phyloP scores from a whole-genome alignment of 2,329 filamentous ascomycete genomes.

The Colletotrichum sublineola region DNA sequence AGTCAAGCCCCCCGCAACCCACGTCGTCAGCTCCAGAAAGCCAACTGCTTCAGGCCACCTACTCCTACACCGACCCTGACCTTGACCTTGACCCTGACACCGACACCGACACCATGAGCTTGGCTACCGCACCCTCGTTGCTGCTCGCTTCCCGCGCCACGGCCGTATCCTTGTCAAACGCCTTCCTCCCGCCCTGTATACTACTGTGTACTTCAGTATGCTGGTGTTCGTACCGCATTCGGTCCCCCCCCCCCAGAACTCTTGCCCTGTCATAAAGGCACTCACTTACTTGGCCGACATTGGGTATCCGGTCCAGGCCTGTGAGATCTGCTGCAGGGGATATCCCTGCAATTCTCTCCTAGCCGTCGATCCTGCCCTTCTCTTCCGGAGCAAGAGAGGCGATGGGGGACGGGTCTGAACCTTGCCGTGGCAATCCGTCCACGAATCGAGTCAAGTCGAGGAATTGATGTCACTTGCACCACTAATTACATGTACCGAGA shows the following conservation, averaged over 20 bases:
- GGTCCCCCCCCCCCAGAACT: not conserved
- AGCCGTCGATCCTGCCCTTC: slow-evolving; percentile 39
- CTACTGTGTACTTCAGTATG: too few species aligned
- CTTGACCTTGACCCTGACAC: not conserved
- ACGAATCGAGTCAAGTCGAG: not conserved
- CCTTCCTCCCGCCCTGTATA: not conserved
- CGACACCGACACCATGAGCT: not conserved
- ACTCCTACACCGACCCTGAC: not conserved
- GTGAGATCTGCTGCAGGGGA: slow-evolving; percentile 31
- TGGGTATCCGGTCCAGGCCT: slow-evolving; percentile 7
- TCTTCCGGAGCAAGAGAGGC: slow-evolving; percentile 1
- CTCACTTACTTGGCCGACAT: not conserved
- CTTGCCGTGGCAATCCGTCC: not conserved
- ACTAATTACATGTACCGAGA: not conserved
- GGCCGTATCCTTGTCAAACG: slow-evolving; percentile 26
- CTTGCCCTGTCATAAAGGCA: not conserved
- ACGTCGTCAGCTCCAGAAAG: not conserved
- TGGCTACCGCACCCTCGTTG: not conserved
- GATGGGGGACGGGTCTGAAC: not conserved
- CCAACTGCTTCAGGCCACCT: not conserved
- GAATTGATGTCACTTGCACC: not conserved
- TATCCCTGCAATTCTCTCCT: slow-evolving; percentile 36
- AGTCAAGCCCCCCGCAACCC: not conserved
- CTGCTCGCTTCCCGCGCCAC: slow-evolving; percentile 18
- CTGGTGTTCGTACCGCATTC: too few species aligned